Percentiles rank a stretch among this genome's conserved stretches.
These are phyloP conservation scores for Porcisia deanei DNA, from an alignment of 208 protist genomes.

Conservation along the genomic window DNA sequence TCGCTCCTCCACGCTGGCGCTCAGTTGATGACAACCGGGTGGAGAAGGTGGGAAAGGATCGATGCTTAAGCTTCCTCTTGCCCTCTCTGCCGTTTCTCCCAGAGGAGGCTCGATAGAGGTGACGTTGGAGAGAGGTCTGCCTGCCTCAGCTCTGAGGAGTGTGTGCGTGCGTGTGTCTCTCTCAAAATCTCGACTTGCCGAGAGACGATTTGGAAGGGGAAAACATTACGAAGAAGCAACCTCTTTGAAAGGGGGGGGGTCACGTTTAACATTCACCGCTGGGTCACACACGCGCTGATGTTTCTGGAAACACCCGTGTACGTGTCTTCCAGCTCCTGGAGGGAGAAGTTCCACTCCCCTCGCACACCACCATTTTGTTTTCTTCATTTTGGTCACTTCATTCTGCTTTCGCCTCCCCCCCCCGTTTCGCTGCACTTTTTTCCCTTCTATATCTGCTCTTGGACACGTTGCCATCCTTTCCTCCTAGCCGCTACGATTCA, in stretches of 20 bases:
- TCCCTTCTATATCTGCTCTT: too few species aligned
- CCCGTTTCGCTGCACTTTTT: neutral
- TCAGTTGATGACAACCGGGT: conserved; percentile 3
- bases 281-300: neutral
- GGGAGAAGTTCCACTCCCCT: neutral
- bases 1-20: conserved; percentile 27
- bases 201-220: too few species aligned
- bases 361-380: neutral
- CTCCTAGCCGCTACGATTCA: neutral
- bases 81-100: neutral
- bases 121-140: too few species aligned
- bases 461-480: neutral
- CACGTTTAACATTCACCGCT: neutral
- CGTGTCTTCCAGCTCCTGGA: neutral
- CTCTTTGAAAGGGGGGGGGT: too few species aligned
- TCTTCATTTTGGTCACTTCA: neutral
- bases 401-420: too few species aligned
- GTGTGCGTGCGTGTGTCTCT: neutral
- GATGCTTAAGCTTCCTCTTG: neutral
- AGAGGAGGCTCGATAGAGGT: neutral
- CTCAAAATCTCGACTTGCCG: too few species aligned
- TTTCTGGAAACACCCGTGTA: neutral
- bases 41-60: neutral
- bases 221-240: too few species aligned
- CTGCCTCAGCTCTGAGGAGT: neutral